Percentiles rank a stretch among this genome's conserved stretches.
These are phyloP conservation scores for Lachnellula subtilissima DNA, from an alignment of 2,329 filamentous ascomycete genomes.

Conservation along the genomic window DNA sequence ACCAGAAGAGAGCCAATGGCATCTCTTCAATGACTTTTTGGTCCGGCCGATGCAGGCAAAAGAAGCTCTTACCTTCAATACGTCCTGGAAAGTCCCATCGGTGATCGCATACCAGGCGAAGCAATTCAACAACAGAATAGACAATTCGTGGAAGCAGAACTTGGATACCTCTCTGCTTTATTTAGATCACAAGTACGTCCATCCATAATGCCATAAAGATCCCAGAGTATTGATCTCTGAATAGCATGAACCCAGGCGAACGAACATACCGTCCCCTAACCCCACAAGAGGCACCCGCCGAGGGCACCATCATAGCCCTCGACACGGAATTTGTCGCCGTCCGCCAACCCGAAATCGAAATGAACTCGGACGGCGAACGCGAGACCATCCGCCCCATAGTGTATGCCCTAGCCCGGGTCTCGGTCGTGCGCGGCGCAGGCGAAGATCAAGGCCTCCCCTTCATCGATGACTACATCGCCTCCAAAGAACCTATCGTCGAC, in stretches of 20 bases:
- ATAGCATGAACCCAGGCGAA: slow-evolving; percentile 39
- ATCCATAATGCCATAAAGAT: neutral
- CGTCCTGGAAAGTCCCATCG: slow-evolving; percentile 87
- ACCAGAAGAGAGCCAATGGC: slow-evolving; percentile 70
- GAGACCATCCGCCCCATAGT: slow-evolving; percentile 89
- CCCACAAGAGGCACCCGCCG: slow-evolving; percentile 59
- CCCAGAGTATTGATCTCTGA: slow-evolving; percentile 10
- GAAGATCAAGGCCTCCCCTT: slow-evolving; percentile 78
- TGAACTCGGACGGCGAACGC: slow-evolving; percentile 88
- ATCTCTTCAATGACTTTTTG: slow-evolving; percentile 95
- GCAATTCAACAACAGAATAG: slow-evolving; percentile 72
- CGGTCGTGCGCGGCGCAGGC: slow-evolving; percentile 77
- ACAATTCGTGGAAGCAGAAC: slow-evolving; percentile 77
- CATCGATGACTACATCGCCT: slow-evolving; percentile 95
- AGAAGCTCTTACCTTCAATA: slow-evolving; percentile 85
- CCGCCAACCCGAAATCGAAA: slow-evolving; percentile 89
- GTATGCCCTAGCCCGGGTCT: slow-evolving; percentile 87
- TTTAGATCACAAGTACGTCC: slow-evolving; percentile 54
- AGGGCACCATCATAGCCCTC: slow-evolving; percentile 75
- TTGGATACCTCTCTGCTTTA: slow-evolving; percentile 85
- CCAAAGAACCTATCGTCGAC: slow-evolving; percentile 87
- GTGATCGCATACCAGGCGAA: slow-evolving; percentile 84
- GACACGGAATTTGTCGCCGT: slow-evolving; percentile 96
- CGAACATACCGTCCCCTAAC: slow-evolving; percentile 59
- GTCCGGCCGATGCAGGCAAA: slow-evolving; percentile 74